Evolutionary conservation across 2,329 filamentous ascomycete genomes (phyloP), one percentile per base, ranked within the genome.

Genomic region (Clonostachys solani): DNA sequence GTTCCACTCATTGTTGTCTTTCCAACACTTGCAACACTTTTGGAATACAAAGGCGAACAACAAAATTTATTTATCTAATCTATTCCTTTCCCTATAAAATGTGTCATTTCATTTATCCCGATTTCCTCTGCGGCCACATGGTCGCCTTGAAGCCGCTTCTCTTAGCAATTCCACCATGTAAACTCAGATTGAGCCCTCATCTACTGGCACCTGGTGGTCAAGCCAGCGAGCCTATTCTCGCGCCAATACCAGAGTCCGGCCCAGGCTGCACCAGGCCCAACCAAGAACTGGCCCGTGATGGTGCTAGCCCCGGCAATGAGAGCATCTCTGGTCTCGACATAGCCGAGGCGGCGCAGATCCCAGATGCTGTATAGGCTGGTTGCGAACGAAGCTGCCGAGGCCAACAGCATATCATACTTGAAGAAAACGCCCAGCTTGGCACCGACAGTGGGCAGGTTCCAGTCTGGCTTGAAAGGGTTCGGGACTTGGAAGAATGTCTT

Each of bases 231-330:
- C 23, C 23, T 29, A 4, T 29, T 38, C 37, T 46, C 44, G 16
- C 44, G 35, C 44, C 44, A 46, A 19, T 18, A 40, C 44, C 44
- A 46, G 2, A 46, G 18, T 17, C 35, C 44, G 16, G 35, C 44
- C n/a, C 40, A 46, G 3, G 36, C 13, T n/a, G 44, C 44, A 33
- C 17, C 44, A n/a, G 44, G 44, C 6, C 44, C 44, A 16, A 46
- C 44, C 12, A 41, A n/a, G 5, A 46, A 9, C 13, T 40, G 36
- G 15, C 44, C 44, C 5, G 18, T 12, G 13, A 33, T 10, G 9
- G 29, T 15, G n/a, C 15, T 23, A 6, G 19, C 17, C 9, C 12
- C 16, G 4, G 44, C 44, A 15, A 13, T 23, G 9, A 12, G 5
- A 5, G 37, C 44, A 5, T 40, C 15, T 6, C 9, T 19, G n/a